Evolutionary conservation across 2,329 filamentous ascomycete genomes (phyloP).

Genomic region (Pseudogymnoascus sp.): DNA sequence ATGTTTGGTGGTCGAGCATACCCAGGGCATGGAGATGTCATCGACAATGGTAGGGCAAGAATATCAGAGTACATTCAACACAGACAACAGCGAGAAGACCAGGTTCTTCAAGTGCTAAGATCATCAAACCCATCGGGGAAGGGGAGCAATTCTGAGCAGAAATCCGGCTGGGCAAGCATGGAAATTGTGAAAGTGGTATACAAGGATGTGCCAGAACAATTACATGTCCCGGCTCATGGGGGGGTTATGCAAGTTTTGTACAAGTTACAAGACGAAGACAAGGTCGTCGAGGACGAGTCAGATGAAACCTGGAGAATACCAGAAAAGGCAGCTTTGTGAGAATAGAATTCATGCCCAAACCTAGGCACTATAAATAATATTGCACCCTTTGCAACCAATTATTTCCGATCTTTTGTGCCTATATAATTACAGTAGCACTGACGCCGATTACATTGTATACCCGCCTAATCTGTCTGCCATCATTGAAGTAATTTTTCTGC

Average conservation of each 20-base stretch:
- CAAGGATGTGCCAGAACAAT: conserved; percentile 62
- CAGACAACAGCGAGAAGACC: conserved; percentile 68
- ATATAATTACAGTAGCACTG: conserved; percentile 1
- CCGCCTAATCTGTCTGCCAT: neutral
- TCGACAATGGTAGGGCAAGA: conserved; percentile 63
- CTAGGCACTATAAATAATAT: neutral
- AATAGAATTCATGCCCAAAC: neutral
- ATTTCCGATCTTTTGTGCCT: neutral
- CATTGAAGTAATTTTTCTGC: conserved; percentile 27
- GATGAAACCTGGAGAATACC: conserved; percentile 38
- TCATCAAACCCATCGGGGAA: conserved; percentile 30
- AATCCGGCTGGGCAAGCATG: conserved; percentile 54
- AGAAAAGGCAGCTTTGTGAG: conserved; percentile 36
- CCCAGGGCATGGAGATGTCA: conserved; percentile 76
- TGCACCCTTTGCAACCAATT: neutral
- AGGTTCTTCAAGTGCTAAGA: conserved; percentile 60
- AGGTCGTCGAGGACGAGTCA: conserved; percentile 38
- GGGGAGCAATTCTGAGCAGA: conserved; percentile 12
- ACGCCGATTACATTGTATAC: conserved; percentile 4
- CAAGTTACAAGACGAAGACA: conserved; percentile 71
- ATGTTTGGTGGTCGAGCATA: conserved; percentile 65
- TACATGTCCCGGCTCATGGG: conserved; percentile 67
- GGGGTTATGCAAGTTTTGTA: conserved; percentile 71
- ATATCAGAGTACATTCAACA: conserved; percentile 80
- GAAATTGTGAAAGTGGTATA: conserved; percentile 89